Conservation (phyloP, 2,329 filamentous ascomycete species). For the Mollisia scopiformis region DNA sequence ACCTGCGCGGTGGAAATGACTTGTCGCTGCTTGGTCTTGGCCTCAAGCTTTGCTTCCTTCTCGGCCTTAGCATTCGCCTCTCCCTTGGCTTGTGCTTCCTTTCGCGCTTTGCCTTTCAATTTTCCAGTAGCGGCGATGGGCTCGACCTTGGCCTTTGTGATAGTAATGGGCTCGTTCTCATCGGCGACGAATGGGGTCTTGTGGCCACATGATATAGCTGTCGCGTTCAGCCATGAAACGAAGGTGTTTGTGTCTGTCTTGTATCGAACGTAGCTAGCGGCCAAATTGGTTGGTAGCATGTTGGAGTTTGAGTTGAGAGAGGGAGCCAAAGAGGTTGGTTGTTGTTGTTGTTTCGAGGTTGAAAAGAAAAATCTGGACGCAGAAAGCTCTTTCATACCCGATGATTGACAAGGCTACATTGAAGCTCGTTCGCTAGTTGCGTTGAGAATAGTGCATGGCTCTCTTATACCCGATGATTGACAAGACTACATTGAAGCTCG, state of each 20-base stretch:
- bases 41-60: no score
- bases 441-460: no score
- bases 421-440: no score
- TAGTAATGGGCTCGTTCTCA: no score
- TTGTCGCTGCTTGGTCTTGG: not conserved
- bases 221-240: not conserved
- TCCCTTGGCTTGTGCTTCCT: not conserved
- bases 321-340: not conserved
- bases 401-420: no score
- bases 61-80: not conserved
- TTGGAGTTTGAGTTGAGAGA: not conserved
- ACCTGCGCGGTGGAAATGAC: not conserved
- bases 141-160: not conserved
- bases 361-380: no score
- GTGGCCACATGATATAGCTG: not conserved
- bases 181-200: not conserved
- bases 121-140: not conserved
- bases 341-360: no score
- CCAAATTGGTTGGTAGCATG: constrained; percentile 1
- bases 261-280: constrained; percentile 3
- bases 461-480: no score
- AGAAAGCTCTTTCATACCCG: no score
- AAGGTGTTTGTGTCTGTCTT: constrained; percentile 3
- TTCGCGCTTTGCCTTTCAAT: not conserved
- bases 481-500: no score